Evolutionary conservation across 1,284 basidiomycete genomes (phyloP), one percentile per base, ranked within the genome.

Genomic region (Melampsora americana): DNA sequence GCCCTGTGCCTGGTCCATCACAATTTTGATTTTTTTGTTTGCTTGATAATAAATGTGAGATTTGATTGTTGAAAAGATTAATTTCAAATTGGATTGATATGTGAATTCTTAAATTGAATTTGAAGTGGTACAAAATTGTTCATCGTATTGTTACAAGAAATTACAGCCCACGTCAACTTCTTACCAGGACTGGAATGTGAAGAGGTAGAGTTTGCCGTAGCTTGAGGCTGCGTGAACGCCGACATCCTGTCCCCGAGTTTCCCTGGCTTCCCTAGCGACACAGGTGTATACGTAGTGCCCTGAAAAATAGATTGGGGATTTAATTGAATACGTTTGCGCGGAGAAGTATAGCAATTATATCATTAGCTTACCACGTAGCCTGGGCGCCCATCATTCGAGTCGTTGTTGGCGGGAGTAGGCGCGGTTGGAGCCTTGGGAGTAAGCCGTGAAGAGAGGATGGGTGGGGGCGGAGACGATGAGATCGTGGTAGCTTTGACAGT

Each of bases 81-180:
- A n/a, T n/a, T n/a, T n/a, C n/a, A n/a, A n/a, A n/a, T n/a, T n/a
- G n/a, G n/a, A n/a, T n/a, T n/a, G n/a, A n/a, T n/a, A n/a, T n/a
- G n/a, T n/a, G n/a, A n/a, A n/a, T n/a, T n/a, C n/a, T n/a, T n/a
- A n/a, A n/a, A n/a, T n/a, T n/a, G n/a, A n/a, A n/a, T n/a, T n/a
- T n/a, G n/a, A n/a, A n/a, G n/a, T n/a, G n/a, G n/a, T n/a, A n/a
- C n/a, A n/a, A n/a, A n/a, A n/a, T n/a, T n/a, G n/a, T n/a, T n/a
- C n/a, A n/a, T n/a, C n/a, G n/a, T n/a, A n/a, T n/a, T n/a, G n/a
- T n/a, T n/a, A n/a, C n/a, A n/a, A n/a, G n/a, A n/a, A n/a, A n/a
- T n/a, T n/a, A n/a, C 91, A 78, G 88, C 90, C 93, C 93, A 95
- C 0, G 92, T 94, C 73, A 95, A 83, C 82, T 93, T 93, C 85